phyloP scores from a whole-genome alignment of 345 rosid species.

The Populus davidiana region DNA sequence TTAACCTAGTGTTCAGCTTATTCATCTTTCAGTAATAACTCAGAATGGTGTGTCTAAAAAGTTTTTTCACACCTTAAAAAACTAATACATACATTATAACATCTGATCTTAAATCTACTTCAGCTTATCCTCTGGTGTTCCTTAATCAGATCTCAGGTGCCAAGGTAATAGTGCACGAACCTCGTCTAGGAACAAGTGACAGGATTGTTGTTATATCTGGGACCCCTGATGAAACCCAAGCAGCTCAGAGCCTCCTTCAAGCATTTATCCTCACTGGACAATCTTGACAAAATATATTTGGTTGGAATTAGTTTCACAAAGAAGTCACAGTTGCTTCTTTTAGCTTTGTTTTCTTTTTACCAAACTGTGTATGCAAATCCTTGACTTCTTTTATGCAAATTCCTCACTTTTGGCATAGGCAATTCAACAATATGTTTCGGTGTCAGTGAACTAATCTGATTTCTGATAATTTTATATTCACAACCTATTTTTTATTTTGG shows the following conservation, averaged over 20 bases:
- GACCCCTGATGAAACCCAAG: slow-evolving; percentile 89
- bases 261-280: slow-evolving; percentile 83
- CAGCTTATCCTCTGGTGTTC: slow-evolving; percentile 33
- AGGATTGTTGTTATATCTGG: slow-evolving; percentile 88
- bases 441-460: neutral
- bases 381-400: neutral
- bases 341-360: neutral
- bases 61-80: slow-evolving; percentile 1
- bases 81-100: slow-evolving; percentile 1
- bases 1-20: neutral
- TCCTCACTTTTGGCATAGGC: neutral
- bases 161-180: slow-evolving; percentile 80
- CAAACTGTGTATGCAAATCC: slow-evolving; percentile 4
- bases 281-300: slow-evolving; percentile 10
- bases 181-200: slow-evolving; percentile 66
- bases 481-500: neutral
- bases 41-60: neutral
- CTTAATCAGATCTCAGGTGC: slow-evolving; percentile 91
- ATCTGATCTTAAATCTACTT: slow-evolving; percentile 16
- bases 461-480: neutral
- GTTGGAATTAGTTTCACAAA: slow-evolving; percentile 1
- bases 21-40: neutral
- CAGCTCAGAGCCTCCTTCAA: slow-evolving; percentile 94
- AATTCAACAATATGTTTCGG: neutral
- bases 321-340: slow-evolving; percentile 1